Percentiles rank a stretch among this genome's conserved stretches.
Conservation (phyloP, 2,329 filamentous ascomycete species). For the Fusarium xyrophilum region DNA sequence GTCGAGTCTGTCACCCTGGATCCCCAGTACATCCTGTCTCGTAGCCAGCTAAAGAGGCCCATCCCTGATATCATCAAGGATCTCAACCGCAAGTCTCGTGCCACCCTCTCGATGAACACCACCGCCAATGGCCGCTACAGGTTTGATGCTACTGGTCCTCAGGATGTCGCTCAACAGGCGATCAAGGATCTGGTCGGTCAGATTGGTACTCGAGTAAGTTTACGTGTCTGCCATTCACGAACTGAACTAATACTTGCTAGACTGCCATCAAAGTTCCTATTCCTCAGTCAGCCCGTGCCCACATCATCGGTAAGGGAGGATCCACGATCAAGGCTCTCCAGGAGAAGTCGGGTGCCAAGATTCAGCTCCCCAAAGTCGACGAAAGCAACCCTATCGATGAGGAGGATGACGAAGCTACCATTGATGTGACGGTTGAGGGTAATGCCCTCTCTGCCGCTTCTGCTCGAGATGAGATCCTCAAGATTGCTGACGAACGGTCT, state of each 20-base stretch:
- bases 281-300: constrained; percentile 80
- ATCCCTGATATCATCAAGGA: constrained; percentile 86
- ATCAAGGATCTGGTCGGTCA: constrained; percentile 88
- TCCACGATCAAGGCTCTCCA: constrained; percentile 89
- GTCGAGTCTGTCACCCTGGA: constrained; percentile 78
- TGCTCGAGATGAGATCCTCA: constrained; percentile 82
- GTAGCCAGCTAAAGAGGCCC: constrained; percentile 81
- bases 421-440: constrained; percentile 89
- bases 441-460: constrained; percentile 87
- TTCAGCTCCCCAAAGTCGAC: constrained; percentile 86
- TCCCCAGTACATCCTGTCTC: constrained; percentile 77
- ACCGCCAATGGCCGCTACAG: constrained; percentile 75
- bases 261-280: constrained; percentile 76
- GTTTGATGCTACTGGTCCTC: constrained; percentile 85
- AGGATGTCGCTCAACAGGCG: constrained; percentile 83
- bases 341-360: constrained; percentile 86
- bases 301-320: constrained; percentile 93
- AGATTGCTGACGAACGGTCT: constrained; percentile 85
- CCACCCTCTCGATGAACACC: constrained; percentile 78
- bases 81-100: constrained; percentile 90
- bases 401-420: constrained; percentile 83
- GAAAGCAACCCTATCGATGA: constrained; percentile 61
- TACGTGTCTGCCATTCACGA: background rate
- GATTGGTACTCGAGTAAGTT: constrained; percentile 79
- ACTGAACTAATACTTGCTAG: constrained; percentile 43